Conservation (phyloP, 2,329 filamentous ascomycete genomes). For the Huntiella abstrusa region DNA sequence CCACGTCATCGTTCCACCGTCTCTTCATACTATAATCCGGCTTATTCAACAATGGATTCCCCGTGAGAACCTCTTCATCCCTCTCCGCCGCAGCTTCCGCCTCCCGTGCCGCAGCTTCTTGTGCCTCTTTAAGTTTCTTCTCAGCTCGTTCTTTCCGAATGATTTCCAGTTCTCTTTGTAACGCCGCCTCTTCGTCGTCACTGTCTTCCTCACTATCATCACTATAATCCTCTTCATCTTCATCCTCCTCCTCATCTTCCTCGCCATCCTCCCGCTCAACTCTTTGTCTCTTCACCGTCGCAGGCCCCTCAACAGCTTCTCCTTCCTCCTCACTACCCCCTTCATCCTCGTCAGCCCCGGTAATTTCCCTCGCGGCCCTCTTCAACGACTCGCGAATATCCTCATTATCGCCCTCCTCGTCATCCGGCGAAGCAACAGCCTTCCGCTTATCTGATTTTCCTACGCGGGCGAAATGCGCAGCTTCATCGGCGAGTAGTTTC, state of each 20-base stretch:
- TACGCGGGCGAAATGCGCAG: slow-evolving; percentile 65
- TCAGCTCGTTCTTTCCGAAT: slow-evolving; percentile 77
- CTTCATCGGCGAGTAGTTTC: slow-evolving; percentile 77
- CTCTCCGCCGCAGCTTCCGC: slow-evolving; percentile 65
- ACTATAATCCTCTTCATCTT: slow-evolving; percentile 31
- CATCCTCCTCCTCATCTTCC: slow-evolving; percentile 31
- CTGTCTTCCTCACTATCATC: slow-evolving; percentile 35
- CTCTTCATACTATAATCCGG: slow-evolving; percentile 78
- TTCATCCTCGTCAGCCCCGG: slow-evolving; percentile 34
- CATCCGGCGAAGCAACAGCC: slow-evolving; percentile 22
- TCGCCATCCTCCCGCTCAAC: slow-evolving; percentile 69
- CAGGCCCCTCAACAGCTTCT: slow-evolving; percentile 48
- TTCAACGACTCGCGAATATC: slow-evolving; percentile 16
- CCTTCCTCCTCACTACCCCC: slow-evolving; percentile 45
- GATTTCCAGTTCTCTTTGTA: slow-evolving; percentile 85
- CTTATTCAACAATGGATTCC: slow-evolving; percentile 83
- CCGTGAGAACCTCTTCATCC: slow-evolving; percentile 74
- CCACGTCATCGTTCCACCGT: slow-evolving; percentile 94
- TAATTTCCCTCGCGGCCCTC: slow-evolving; percentile 17
- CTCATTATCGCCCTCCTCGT: slow-evolving; percentile 32
- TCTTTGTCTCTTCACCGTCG: slow-evolving; percentile 62
- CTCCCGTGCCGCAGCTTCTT: slow-evolving; percentile 38
- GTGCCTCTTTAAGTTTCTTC: slow-evolving; percentile 36
- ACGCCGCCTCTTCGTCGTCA: slow-evolving; percentile 69
- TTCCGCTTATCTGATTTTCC: slow-evolving; percentile 32